These are phyloP conservation scores for Trichoderma afroharzianum DNA, from an alignment of 2,329 filamentous ascomycete genomes.

Conservation along the genomic window DNA sequence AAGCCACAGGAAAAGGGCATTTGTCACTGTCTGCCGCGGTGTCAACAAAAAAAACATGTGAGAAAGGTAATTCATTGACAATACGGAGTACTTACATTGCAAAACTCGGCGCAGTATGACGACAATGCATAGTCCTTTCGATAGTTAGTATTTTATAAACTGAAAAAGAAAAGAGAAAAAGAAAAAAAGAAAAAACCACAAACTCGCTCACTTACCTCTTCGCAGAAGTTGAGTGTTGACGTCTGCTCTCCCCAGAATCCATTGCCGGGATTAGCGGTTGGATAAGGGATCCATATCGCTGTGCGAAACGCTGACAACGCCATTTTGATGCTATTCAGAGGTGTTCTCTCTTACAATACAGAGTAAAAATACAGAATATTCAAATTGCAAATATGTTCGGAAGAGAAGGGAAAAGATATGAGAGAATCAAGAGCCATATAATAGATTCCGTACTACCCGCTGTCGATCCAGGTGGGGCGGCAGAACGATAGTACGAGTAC, in stretches of 20 bases:
- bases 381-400: not conserved
- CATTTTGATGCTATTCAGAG: not conserved
- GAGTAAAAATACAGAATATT: not conserved
- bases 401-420: not conserved
- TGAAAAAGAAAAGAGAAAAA: too few relatives aligned
- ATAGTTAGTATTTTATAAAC: not conserved
- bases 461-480: not conserved
- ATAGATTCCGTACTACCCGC: not conserved
- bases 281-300: conserved; percentile 2
- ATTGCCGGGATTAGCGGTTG: not conserved
- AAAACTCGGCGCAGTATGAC: conserved; percentile 70
- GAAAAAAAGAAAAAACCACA: not conserved
- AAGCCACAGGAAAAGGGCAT: conserved; percentile 75
- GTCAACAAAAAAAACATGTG: conserved; percentile 5
- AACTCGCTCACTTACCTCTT: conserved; percentile 56
- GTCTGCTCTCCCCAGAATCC: conserved; percentile 65
- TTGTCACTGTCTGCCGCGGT: conserved; percentile 64
- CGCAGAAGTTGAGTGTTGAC: conserved; percentile 74
- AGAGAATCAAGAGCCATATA: not conserved
- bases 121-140: conserved; percentile 63
- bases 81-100: conserved; percentile 56
- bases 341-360: not conserved
- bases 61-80: not conserved
- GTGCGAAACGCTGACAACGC: not conserved
- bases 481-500: not conserved